Evolutionary conservation across 192 early-diverging fungal species (phyloP), one percentile per base, ranked within the genome.

Genomic region (Phycomyces blakesleeanus): DNA sequence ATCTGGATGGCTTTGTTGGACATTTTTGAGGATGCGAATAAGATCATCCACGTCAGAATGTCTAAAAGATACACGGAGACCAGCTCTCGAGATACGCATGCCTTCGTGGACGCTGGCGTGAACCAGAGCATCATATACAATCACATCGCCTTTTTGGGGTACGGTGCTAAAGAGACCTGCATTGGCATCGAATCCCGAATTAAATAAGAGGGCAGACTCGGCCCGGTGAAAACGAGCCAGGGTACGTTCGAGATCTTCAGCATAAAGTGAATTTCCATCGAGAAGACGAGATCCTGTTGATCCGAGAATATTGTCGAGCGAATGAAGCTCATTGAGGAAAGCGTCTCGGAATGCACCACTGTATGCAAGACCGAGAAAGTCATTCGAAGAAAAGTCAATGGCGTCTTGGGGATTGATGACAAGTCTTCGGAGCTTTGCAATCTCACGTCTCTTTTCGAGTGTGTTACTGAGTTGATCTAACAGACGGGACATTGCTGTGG

Each of bases 151-250:
- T 1, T 76, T 80, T 56, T 87, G 83, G n/a, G 89, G 85, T 0
- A 92, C 60, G 10, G 78, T 78, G 15, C 78, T 74, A 57, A 92
- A 87, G 50, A 93, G 76, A 2, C 83, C 77, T 0, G 85, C 73
- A 57, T 93, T 93, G 27, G 92, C 92, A 72, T 93, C 92, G 63
- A 88, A 93, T 0, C 92, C 92, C n/a, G 89, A 91, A 71, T 92
- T 90, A 69, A 93, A 91, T 0, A 91, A 73, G 27, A 93, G 69
- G 3, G 88, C 89, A 0, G 78, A 63, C 51, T 85, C 77, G 0
- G 78, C 67, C 10, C 82, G 44, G 39, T 84, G 83, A 65, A 85
- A 91, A 0, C 69, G n/a, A 1, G 89, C 83, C 26, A 93, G 81
- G 44, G 56, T 66, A 4, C 37, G 29, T 68, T 93, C 92, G 3